Base-by-base conservation (phyloP, 2,329 filamentous ascomycete genomes). In the Pseudocercospora fuligena region DNA sequence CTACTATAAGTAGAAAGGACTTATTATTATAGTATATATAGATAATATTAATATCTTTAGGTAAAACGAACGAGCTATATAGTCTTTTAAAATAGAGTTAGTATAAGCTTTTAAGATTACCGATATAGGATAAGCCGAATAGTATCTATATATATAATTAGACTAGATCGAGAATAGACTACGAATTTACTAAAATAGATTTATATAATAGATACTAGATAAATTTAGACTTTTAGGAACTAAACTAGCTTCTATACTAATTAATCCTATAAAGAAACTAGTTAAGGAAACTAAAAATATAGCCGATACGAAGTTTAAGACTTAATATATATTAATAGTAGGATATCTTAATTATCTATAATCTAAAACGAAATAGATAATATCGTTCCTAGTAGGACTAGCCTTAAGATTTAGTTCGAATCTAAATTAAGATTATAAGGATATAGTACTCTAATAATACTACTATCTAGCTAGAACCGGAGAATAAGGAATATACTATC, bases 11-110 rank as follows among this genome's bases (percentile, higher is more conserved):
- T 19, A 58, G 31, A 58, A 36, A 33, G 54, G 54, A 9, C 54
- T 58, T 58, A 33, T 58, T 29, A 58, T 58, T 27, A 58, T 33
- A 27, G 54, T 58, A 33, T 58, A 58, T n/a, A n/a, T 58, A 16
- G 19, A 58, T n/a, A n/a, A 58, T 58, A 31, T 58, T 31, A 58
- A 58, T 31, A 58, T 58, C 54, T 58, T 58, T 58, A 58, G 23
- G 16, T 12, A 12, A 58, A 36, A 29, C 16, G 29, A 58, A 16
- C 14, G 31, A 19, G 54, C 19, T 29, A 58, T 58, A 16, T 16
- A 27, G 31, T 14, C 54, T 36, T 58, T 27, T 58, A 58, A 58
- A 23, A 58, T 6, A 6, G 27, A 58, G n/a, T 31, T 58, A 43
- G n/a, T 14, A 43, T 4, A 11, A 14, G n/a, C n/a, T 14, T 43